Conservation (phyloP, 495 filamentous ascomycete genomes). For the Stereocaulon alpinum region DNA sequence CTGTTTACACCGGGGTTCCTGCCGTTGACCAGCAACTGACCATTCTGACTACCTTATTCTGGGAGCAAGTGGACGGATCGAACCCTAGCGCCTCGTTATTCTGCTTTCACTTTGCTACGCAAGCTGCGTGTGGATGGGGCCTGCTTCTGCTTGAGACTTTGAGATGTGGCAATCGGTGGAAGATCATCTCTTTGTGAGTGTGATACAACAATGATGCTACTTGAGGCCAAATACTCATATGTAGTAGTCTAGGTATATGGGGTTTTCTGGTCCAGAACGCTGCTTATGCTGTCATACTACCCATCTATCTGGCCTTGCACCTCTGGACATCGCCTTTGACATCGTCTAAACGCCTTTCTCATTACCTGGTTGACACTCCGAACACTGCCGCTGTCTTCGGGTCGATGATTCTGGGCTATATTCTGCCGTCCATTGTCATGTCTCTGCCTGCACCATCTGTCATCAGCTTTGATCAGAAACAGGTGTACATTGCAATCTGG, state of each 20-base stretch:
- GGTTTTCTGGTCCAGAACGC: slow-evolving; percentile 45
- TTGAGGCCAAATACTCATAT: not conserved
- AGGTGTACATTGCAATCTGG: slow-evolving; percentile 49
- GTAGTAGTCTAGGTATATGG: slow-evolving; percentile 35
- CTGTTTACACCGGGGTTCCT: slow-evolving; percentile 40
- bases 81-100: slow-evolving; percentile 36
- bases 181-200: slow-evolving; percentile 42
- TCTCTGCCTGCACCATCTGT: slow-evolving; percentile 39
- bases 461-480: slow-evolving; percentile 40
- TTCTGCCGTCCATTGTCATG: slow-evolving; percentile 43
- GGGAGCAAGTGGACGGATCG: slow-evolving; percentile 41
- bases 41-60: slow-evolving; percentile 45
- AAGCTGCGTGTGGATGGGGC: slow-evolving; percentile 46
- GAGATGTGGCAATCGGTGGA: slow-evolving; percentile 44
- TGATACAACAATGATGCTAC: not conserved
- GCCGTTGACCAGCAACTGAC: slow-evolving; percentile 39
- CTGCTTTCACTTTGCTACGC: slow-evolving; percentile 41
- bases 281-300: slow-evolving; percentile 43
- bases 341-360: slow-evolving; percentile 33
- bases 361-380: slow-evolving; percentile 38
- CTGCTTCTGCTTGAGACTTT: slow-evolving; percentile 46
- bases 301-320: slow-evolving; percentile 42
- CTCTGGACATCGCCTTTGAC: slow-evolving; percentile 44
- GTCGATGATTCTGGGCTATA: slow-evolving; percentile 38
- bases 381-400: slow-evolving; percentile 40